Evolutionary conservation across 2,329 filamentous ascomycete genomes (phyloP).

Genomic region (Neonectria punicea): DNA sequence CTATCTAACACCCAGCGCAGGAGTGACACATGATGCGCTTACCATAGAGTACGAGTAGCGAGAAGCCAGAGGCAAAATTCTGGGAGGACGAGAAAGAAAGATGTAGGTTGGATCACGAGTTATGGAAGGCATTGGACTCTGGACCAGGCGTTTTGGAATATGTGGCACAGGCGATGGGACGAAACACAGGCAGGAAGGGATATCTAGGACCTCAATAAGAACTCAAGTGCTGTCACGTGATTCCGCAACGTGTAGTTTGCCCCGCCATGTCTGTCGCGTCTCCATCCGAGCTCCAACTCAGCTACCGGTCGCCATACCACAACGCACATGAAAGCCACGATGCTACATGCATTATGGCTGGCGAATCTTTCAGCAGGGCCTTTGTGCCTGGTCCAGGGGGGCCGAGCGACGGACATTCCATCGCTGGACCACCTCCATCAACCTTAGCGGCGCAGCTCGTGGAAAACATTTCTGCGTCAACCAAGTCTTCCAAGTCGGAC

Average conservation of each 20-base stretch:
- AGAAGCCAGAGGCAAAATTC: background rate
- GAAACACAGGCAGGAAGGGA: background rate
- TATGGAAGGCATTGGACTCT: background rate
- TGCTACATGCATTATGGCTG: constrained; percentile 46
- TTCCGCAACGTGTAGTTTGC: constrained; percentile 34
- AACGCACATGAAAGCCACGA: constrained; percentile 28
- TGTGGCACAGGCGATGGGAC: constrained; percentile 5
- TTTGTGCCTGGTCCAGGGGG: constrained; percentile 31
- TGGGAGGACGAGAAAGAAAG: constrained; percentile 3
- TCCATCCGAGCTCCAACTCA: background rate
- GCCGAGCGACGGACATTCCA: constrained; percentile 30
- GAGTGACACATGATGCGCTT: constrained; percentile 51
- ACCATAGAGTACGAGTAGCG: constrained; percentile 48
- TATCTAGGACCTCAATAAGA: background rate
- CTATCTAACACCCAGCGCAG: constrained; percentile 38
- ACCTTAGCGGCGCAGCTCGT: constrained; percentile 90
- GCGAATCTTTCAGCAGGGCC: constrained; percentile 34
- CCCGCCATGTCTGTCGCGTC: constrained; percentile 35
- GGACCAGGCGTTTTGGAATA: constrained; percentile 14
- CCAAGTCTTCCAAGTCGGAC: constrained; percentile 69
- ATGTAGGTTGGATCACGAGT: background rate
- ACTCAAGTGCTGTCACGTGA: constrained; percentile 32
- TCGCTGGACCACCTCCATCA: constrained; percentile 69
- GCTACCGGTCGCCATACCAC: constrained; percentile 1
- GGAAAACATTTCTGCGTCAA: constrained; percentile 77